phyloP scores from a whole-genome alignment of 345 rosid genomes.

The Citrus reticulata region DNA sequence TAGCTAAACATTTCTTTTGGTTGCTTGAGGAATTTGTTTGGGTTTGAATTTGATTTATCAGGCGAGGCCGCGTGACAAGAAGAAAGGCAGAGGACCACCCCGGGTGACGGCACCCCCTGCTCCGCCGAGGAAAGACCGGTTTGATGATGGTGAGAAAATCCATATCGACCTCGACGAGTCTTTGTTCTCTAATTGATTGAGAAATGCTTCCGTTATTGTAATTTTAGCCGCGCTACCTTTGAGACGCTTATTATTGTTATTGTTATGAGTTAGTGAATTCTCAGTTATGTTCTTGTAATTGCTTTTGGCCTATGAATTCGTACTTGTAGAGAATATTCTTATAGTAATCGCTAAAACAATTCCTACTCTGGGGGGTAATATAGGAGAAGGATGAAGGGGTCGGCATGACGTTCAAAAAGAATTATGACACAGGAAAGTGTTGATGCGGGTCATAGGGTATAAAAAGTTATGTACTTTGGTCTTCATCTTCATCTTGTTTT shows the following conservation, averaged over 20 bases:
- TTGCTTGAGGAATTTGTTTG: neutral
- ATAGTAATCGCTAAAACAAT: too few relatives aligned
- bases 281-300: neutral
- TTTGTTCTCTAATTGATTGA: conserved; percentile 43
- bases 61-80: conserved; percentile 95
- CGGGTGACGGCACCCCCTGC: conserved; percentile 61
- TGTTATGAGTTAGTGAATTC: neutral
- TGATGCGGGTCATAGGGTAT: too few relatives aligned
- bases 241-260: neutral
- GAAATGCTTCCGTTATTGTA: conserved; percentile 11
- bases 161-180: conserved; percentile 75
- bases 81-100: conserved; percentile 84
- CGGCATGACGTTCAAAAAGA: neutral
- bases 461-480: too few relatives aligned
- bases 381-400: neutral
- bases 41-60: conserved; percentile 19
- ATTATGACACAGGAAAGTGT: too few relatives aligned
- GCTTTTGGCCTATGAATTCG: neutral
- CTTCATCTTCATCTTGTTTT: neutral
- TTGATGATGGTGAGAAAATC: conserved; percentile 55
- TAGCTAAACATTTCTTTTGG: too few relatives aligned
- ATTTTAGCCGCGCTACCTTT: neutral
- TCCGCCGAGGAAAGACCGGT: conserved; percentile 60
- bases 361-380: neutral
- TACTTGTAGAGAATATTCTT: too few relatives aligned